Conservation (phyloP, 2,329 filamentous ascomycete species). For the Penicillium polonicum region DNA sequence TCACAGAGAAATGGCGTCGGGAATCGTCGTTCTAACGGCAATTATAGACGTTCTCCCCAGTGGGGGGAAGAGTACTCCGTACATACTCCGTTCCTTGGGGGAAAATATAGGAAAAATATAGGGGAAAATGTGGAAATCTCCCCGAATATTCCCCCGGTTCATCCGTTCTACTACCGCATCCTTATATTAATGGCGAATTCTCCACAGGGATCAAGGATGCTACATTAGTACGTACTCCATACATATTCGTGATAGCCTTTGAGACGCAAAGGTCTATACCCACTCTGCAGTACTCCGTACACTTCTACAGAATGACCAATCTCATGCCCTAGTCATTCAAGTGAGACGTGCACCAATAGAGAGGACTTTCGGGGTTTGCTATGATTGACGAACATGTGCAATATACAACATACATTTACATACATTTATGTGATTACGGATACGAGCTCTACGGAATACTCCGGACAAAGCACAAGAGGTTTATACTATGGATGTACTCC, state of each 20-base stretch:
- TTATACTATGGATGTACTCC: neutral
- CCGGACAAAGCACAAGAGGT: neutral
- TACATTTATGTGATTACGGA: neutral
- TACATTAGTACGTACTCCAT: neutral
- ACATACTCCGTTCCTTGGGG: neutral
- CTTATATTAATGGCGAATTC: conserved; percentile 16
- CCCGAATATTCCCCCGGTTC: conserved; percentile 8
- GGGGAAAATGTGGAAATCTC: neutral
- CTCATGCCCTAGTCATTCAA: conserved; percentile 9
- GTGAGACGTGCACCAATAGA: conserved; percentile 7
- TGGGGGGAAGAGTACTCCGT: neutral
- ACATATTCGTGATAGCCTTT: conserved; percentile 1
- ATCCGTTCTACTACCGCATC: conserved; percentile 12
- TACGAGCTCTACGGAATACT: neutral
- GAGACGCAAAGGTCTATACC: neutral
- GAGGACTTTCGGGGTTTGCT: conserved; percentile 6
- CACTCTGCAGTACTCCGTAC: conserved; percentile 10
- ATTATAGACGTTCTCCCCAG: neutral
- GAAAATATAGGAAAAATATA: neutral
- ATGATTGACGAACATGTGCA: neutral
- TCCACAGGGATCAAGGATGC: conserved; percentile 3
- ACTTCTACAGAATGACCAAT: conserved; percentile 13
- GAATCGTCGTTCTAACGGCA: conserved; percentile 1
- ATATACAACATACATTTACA: neutral
- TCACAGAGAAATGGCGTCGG: neutral